Base-by-base conservation (phyloP, 345 rosid genomes). In the Capsella bursapastoris region DNA sequence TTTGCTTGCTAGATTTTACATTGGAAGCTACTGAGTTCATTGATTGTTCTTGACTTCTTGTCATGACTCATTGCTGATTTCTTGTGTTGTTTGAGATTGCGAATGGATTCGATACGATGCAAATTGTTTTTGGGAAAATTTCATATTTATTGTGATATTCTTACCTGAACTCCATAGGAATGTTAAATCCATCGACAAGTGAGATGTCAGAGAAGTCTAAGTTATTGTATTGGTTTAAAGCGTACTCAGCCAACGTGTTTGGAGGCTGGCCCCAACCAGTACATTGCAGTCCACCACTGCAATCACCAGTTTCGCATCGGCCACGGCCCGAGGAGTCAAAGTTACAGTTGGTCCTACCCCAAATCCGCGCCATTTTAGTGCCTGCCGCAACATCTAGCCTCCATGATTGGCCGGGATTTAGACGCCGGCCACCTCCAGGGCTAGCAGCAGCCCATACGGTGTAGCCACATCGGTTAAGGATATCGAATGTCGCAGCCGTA, bases 201-300 rank as follows among this genome's bases (percentile, higher is more conserved):
- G 77, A 78, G 5, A 78, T 78, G 51, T 78, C 77, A 64, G 64
- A 71, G 57, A 78, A 78, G 64, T 72, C 81, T 52, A 64, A 60
- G 73, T 78, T 71, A 41, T 67, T 72, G 62, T 38, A 84, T 5
- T 84, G 89, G 84, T 89, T 89, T 16, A 87, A 78, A 1, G 86
- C 84, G 32, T 75, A 83, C 68, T 88, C 90, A 13, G 86, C 90
- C 59, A 83, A 45, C 61, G 92, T 86, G 68, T 84, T 84, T 1
- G 89, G 92, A 0, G 90, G 90, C 44, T 11, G 43, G 2, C 92
- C 92, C 71, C 60, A 85, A 5, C 71, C 83, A 35, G 61, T 28
- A 57, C 96, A 85, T 28, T 77, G 51, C 5, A 85, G 81, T 47
- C 74, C 52, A 18, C 86, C 86, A 3, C 72, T 75, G 4, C 96